Evolutionary conservation across 371 early-diverging fungal species (phyloP), one percentile per base, ranked within the genome.

Genomic region (Mortierella sp.): DNA sequence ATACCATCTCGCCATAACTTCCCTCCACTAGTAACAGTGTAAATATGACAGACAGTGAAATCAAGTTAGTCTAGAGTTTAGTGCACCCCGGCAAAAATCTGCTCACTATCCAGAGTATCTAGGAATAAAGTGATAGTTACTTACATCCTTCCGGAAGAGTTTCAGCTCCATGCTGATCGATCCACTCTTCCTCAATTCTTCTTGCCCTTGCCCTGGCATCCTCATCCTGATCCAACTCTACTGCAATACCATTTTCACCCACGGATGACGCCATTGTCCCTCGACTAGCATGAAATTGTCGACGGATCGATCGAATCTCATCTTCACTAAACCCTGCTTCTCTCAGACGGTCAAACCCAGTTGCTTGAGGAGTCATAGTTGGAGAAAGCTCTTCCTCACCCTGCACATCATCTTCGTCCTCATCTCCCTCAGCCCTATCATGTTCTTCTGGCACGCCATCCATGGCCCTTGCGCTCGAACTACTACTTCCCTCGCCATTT

Each of bases 321-420:
- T 92, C 90, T 45, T 88, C 87, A 49, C 92, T 89, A 70, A 93
- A 92, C 0, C 94, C 94, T 18, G 92, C 85, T 66, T 94, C 93
- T 60, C 90, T 77, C 61, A 94, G 70, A 22, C 94, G 84, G 75
- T 94, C 93, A 76, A 94, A 93, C 1, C 92, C 94, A 32, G 86
- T 75, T 18, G 89, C 68, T 40, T 89, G 89, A 24, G 79, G 72
- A 3, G 64, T n/a, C 66, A 72, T 68, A 24, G 66, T 64, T 6
- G 74, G 70, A 11, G 79, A 73, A 10, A 64, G 65, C 2, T 68
- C 78, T 4, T 73, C 66, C 10, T 60, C 69, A 5, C 68, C 55
- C 30, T 59, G 47, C 16, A 43, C 64, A 11, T 58, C 64, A 11
- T 62, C 72, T 1, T 37, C 62, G 1, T 59, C 57, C 45, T 59